Percentiles rank a stretch among this genome's conserved stretches.
Conservation (phyloP, 768 basidiomycete species). For the Mycena galericulata region DNA sequence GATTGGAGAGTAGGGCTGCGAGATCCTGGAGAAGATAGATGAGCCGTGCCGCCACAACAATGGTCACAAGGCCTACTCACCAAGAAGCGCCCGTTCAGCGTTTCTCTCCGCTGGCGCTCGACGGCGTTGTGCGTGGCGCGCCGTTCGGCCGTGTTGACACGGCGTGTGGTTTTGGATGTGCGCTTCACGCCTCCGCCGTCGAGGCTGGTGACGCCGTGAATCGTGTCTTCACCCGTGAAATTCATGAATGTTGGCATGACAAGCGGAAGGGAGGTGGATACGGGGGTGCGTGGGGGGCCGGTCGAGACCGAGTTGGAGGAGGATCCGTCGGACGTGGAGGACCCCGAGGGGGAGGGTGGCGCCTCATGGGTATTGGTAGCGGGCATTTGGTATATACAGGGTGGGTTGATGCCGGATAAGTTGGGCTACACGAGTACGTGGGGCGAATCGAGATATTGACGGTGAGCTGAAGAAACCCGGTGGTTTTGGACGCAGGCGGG, state of each 20-base stretch:
- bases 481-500: conserved; percentile 44
- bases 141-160: conserved; percentile 84
- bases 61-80: conserved; percentile 12
- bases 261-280: conserved; percentile 39
- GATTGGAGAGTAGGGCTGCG: conserved; percentile 90
- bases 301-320: conserved; percentile 25
- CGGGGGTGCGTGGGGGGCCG: conserved; percentile 25
- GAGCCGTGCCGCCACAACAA: background rate
- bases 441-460: conserved; percentile 47
- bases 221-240: conserved; percentile 32
- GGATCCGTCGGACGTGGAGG: conserved; percentile 21
- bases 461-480: conserved; percentile 14
- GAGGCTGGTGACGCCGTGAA: conserved; percentile 24
- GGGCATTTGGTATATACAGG: conserved; percentile 35
- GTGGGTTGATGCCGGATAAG: conserved; percentile 12
- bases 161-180: conserved; percentile 72
- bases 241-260: conserved; percentile 41
- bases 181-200: conserved; percentile 30
- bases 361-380: conserved; percentile 25
- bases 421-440: conserved; percentile 51
- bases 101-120: conserved; percentile 80
- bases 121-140: conserved; percentile 85
- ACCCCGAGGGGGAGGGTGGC: conserved; percentile 35
- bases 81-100: conserved; percentile 78
- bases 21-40: conserved; percentile 74